Percentiles rank a stretch among this genome's conserved stretches.
Evolutionary conservation across 805 yeast genomes (phyloP).

Genomic region (Candida koratica): DNA sequence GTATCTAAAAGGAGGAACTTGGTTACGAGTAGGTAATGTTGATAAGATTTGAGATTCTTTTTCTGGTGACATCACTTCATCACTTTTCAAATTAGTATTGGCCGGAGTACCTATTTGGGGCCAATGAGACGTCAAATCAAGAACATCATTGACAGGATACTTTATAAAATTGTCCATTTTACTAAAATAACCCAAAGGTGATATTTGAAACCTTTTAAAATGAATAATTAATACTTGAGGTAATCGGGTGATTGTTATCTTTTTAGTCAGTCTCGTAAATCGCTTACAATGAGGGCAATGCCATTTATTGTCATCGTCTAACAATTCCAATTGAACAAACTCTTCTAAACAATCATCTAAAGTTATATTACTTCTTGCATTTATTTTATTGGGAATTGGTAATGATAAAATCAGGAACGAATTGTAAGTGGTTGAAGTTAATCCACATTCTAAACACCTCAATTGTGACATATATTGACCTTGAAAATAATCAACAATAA

Average conservation of each 20-base stretch:
- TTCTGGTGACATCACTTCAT: slow-evolving; percentile 27
- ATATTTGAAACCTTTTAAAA: slow-evolving; percentile 68
- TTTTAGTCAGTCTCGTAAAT: slow-evolving; percentile 62
- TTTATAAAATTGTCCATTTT: slow-evolving; percentile 64
- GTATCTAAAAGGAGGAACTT: slow-evolving; percentile 75
- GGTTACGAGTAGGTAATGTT: slow-evolving; percentile 63
- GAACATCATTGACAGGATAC: slow-evolving; percentile 54
- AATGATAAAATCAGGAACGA: slow-evolving; percentile 75
- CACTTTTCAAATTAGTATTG: slow-evolving; percentile 13
- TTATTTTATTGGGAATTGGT: slow-evolving; percentile 61
- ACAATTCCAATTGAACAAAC: slow-evolving; percentile 68
- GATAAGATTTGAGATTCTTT: slow-evolving; percentile 44
- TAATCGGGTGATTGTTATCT: slow-evolving; percentile 66
- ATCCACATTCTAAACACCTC: slow-evolving; percentile 65
- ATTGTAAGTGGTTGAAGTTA: slow-evolving; percentile 81
- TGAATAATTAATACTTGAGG: slow-evolving; percentile 81
- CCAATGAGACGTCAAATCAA: slow-evolving; percentile 74
- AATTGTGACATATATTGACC: slow-evolving; percentile 85
- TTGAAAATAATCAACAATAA: slow-evolving; percentile 76
- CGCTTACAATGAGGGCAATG: slow-evolving; percentile 70
- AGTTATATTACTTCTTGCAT: slow-evolving; percentile 21
- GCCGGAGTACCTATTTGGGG: slow-evolving; percentile 43
- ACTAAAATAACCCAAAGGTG: slow-evolving; percentile 43
- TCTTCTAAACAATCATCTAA: slow-evolving; percentile 69
- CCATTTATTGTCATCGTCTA: slow-evolving; percentile 83